Evolutionary conservation across 2,329 filamentous ascomycete genomes (phyloP).

Genomic region (Nemania abortiva): DNA sequence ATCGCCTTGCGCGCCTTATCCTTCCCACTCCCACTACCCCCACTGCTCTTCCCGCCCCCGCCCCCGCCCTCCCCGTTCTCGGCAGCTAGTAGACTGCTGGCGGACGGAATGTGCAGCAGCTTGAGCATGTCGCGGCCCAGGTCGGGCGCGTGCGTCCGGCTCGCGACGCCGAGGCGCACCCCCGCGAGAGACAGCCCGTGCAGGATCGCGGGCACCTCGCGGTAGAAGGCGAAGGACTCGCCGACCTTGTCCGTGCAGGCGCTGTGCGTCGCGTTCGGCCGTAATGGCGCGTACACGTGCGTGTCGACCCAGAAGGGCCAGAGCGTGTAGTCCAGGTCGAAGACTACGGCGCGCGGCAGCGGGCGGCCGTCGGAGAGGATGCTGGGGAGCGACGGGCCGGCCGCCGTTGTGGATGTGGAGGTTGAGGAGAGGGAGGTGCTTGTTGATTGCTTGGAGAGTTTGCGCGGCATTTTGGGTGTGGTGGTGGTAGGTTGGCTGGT

Average conservation of each 20-base stretch:
- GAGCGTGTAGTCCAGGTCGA: conserved; percentile 98
- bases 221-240: conserved; percentile 78
- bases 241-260: conserved; percentile 66
- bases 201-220: conserved; percentile 75
- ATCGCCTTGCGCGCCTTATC: conserved; percentile 61
- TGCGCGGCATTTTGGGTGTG: conserved; percentile 38
- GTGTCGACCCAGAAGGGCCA: conserved; percentile 99
- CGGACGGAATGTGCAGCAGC: conserved; percentile 71
- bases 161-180: conserved; percentile 77
- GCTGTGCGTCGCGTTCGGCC: conserved; percentile 58
- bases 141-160: conserved; percentile 82
- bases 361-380: conserved; percentile 70
- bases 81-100: conserved; percentile 41
- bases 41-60: conserved; percentile 27
- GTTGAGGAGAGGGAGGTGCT: conserved; percentile 41
- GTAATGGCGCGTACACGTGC: conserved; percentile 82
- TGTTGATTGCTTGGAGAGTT: conserved; percentile 50
- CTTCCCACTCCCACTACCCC: conserved; percentile 17
- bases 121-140: conserved; percentile 85
- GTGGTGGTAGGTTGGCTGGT: neutral
- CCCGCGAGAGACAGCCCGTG: conserved; percentile 64
- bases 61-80: conserved; percentile 25
- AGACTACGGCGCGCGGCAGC: conserved; percentile 85
- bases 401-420: conserved; percentile 40
- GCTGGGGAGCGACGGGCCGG: conserved; percentile 51